Base-by-base conservation (phyloP, 306 rosid genomes). In the Cyclanthera cordifolia region DNA sequence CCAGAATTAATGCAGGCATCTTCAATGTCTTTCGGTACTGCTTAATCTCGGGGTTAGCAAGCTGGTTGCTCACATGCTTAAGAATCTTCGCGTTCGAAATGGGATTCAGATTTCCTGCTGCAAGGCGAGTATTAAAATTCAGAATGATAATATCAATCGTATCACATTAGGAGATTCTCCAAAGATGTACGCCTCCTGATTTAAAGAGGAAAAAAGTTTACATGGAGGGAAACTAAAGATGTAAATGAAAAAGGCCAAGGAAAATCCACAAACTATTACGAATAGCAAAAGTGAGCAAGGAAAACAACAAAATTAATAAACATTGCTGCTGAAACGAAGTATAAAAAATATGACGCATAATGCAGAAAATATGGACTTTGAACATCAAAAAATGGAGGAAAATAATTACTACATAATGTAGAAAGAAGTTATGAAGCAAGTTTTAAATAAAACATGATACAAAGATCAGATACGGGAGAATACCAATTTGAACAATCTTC, bases 1-100 rank as follows among this genome's bases (percentile, higher is more conserved):
- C 97, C 83, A 90, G 70, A 73, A 90, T 84, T 53, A 90, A 77
- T 37, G 95, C 80, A 2, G 99, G 99, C 99, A 94, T 94, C 84
- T 86, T 88, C 82, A 94, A 81, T 19, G 78, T 51, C 69, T 71
- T 76, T 55, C 97, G 81, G 72, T 75, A 76, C 77, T 41, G 60
- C 77, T 78, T 82, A 61, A 76, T 76, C 76, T 78, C 89, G 34
- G 96, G 73, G 55, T 85, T 90, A 24, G 85, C 77, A 23, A 94
- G 90, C 73, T 90, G 78, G 76, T 86, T 88, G 82, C 82, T 77
- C 8, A 95, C 71, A 47, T 78, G 84, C 79, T 85, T 78, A 74
- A 81, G 64, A 1, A 84, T 75, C 75, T 88, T 92, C 7, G 85
- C 32, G 13, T 84, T 85, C n/a, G 95, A 81, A 59, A 85, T 85